Evolutionary conservation across 495 filamentous ascomycete genomes (phyloP), one percentile per base, ranked within the genome.

Genomic region (Lasiosphaeris hirsuta): DNA sequence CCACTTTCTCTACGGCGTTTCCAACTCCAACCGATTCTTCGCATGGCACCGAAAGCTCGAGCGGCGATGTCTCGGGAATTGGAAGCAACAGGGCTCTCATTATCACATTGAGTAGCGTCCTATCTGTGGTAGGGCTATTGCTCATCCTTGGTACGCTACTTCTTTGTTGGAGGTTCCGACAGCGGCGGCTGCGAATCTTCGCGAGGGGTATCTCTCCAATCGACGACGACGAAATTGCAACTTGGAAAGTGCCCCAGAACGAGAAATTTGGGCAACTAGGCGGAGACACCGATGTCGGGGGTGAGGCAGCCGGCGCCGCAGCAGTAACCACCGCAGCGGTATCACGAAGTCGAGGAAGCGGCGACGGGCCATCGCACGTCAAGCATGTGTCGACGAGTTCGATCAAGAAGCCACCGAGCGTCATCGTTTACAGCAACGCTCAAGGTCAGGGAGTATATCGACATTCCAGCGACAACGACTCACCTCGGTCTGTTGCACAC

Each of bases 201-300:
- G 65, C 67, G 4, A 66, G 77, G 44, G 75, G 73, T 39, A 70
- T 79, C 37, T 72, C 77, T 0, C 77, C 77, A 9, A 78, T 80
- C 58, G 77, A 76, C 46, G 77, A 80, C 56, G 77, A 80, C 36
- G 77, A 80, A 59, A 80, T 80, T 47, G 77, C 72, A 41, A 75
- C 73, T 15, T 80, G 77, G 77, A 80, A 78, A 45, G 62, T 67
- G 10, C 64, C 70, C 1, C 51, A 63, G 15, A 50, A 30, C 18
- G 66, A 70, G 37, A 66, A 70, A 52, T 52, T 39, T 11, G 51
- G 43, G 2, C 52, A 56, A 34, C 52, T 36, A 34, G 56, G 42
- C 48, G 61, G 23, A 13, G 62, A 61, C 14, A 61, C 64, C 11
- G 67, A 63, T 34, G 47, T 54, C 9, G 65, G 60, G 37, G 51